Percentiles rank a stretch among this genome's conserved stretches.
phyloP scores from a whole-genome alignment of 73 alveolate species.

The Tetrahymena thermophila region DNA sequence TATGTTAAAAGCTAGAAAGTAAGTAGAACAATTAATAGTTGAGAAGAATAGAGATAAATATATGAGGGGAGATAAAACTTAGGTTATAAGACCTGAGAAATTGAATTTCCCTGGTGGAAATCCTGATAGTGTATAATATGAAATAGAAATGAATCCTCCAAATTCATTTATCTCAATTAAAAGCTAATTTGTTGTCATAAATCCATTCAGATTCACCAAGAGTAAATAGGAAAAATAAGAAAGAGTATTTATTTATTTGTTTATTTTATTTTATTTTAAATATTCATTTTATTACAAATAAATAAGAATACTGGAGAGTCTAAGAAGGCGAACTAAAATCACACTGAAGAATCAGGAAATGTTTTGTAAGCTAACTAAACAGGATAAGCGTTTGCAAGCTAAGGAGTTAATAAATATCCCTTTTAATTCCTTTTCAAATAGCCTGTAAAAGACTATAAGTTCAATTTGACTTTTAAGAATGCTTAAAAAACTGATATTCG shows the following conservation, averaged over 20 bases:
- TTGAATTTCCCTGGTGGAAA: conserved; percentile 29
- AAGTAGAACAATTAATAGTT: conserved; percentile 8
- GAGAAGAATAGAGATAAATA: conserved; percentile 32
- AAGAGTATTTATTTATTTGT: background rate
- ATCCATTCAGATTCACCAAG: background rate
- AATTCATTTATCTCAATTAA: background rate
- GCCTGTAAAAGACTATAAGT: conserved; percentile 75
- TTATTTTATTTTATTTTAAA: background rate
- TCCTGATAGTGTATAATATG: conserved; percentile 22
- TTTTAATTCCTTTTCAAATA: conserved; percentile 49
- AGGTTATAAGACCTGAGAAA: background rate
- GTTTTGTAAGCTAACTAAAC: conserved; percentile 15
- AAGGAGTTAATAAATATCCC: conserved; percentile 34
- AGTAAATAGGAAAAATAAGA: background rate
- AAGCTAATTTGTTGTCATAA: background rate
- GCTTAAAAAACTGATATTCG: conserved; percentile 87
- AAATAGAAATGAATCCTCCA: conserved; percentile 22
- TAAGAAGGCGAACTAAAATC: conserved; percentile 5
- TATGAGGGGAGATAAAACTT: conserved; percentile 37
- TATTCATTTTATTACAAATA: background rate
- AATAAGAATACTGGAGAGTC: background rate
- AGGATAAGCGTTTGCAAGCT: conserved; percentile 31
- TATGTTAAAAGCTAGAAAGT: conserved; percentile 17
- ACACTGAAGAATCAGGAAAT: conserved; percentile 23
- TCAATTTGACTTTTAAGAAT: conserved; percentile 61